These are phyloP conservation scores for Gossypium schwendimanii DNA, from an alignment of 441 rosid genomes.

Conservation along the genomic window DNA sequence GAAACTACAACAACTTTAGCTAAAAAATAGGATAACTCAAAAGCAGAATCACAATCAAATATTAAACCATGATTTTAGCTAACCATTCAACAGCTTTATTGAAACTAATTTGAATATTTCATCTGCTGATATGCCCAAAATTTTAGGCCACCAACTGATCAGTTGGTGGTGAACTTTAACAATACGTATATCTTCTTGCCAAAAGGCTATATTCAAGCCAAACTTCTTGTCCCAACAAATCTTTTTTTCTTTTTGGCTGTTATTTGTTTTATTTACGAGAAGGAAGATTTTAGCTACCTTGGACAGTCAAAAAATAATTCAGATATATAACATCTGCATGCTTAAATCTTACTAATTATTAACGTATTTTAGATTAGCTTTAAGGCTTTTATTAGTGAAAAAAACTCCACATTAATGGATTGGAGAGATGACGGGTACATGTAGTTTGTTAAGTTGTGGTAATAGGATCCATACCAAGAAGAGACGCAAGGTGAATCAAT, in stretches of 20 bases:
- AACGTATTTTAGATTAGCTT: not conserved
- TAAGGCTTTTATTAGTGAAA: not conserved
- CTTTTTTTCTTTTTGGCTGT: not conserved
- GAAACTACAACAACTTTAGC: too few relatives aligned
- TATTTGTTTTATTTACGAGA: not conserved
- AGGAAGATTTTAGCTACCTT: not conserved
- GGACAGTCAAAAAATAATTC: not conserved
- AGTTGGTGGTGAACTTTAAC: too few relatives aligned
- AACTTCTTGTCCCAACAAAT: not conserved
- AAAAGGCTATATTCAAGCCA: not conserved
- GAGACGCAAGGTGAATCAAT: conserved; percentile 27
- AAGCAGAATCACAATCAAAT: too few relatives aligned
- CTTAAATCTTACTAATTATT: not conserved
- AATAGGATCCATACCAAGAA: not conserved
- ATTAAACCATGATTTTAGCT: too few relatives aligned
- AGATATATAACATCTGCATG: not conserved
- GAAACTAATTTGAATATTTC: too few relatives aligned
- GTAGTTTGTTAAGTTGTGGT: not conserved
- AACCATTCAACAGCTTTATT: too few relatives aligned
- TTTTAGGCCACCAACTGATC: too few relatives aligned
- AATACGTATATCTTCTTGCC: not conserved
- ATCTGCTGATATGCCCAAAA: too few relatives aligned
- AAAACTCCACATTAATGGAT: not conserved
- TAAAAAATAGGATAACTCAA: too few relatives aligned
- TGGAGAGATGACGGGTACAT: not conserved